Evolutionary conservation across 352 stramenopile genomes (phyloP).

Genomic region (Chrysophaeum taylorii): DNA sequence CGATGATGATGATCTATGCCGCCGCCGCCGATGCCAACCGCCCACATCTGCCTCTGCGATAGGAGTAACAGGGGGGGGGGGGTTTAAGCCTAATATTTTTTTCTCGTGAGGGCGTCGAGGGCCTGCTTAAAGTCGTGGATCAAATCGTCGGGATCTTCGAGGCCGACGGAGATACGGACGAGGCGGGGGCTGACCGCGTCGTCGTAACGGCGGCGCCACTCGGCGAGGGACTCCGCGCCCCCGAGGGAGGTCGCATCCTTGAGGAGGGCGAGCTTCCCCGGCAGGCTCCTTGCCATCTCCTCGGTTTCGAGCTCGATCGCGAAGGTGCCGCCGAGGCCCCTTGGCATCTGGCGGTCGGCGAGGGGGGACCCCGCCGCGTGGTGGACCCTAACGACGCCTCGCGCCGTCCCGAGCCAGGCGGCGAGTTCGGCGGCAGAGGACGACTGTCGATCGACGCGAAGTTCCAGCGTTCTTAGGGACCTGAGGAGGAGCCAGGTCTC

Average conservation of each 20-base stretch:
- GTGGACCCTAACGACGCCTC: background rate
- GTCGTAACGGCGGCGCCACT: conserved; percentile 9
- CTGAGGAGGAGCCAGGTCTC: conserved; percentile 9
- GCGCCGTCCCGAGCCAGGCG: background rate
- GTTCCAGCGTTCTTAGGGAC: background rate
- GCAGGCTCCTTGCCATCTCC: background rate
- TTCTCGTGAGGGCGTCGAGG: no score
- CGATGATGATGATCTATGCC: no score
- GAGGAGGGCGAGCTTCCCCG: background rate
- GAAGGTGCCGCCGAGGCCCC: background rate
- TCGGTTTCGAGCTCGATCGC: background rate
- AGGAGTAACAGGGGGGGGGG: no score
- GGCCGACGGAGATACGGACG: conserved; percentile 73
- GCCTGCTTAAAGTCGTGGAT: conserved; percentile 72
- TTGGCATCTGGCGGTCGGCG: background rate
- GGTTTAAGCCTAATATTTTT: no score
- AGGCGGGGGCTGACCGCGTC: conserved; percentile 28
- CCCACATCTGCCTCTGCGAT: no score
- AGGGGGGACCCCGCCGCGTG: background rate
- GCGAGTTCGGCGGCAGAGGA: background rate
- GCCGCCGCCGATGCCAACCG: no score
- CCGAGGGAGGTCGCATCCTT: background rate
- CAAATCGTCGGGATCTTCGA: conserved; percentile 80
- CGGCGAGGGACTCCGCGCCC: background rate
- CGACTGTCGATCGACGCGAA: background rate